Evolutionary conservation across 768 basidiomycete species (phyloP), one percentile per base, ranked within the genome.

Genomic region (Boletus pseudo-olivaceus): DNA sequence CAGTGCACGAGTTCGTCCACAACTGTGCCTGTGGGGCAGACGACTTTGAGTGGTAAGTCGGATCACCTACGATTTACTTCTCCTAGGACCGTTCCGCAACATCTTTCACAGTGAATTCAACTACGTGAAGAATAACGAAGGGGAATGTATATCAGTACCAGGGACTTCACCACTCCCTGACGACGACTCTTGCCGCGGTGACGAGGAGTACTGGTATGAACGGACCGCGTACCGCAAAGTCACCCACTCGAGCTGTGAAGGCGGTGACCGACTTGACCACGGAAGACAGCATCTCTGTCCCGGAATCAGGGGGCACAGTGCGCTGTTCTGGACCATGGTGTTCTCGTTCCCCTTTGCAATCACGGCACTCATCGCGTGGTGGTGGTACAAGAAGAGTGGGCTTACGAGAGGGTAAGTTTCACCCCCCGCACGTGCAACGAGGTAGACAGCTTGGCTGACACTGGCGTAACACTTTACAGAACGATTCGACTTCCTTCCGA

Each of bases 31-130:
- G 97, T 62, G 72, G 75, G 0, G 59, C 68, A 11, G 75, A 78
- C 0, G 97, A 99, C 73, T 98, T 98, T 67, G 97, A 99, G 75
- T 99, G 97, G 96, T 94, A 53, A 53, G 86, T 65, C 7, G 7
- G 14, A n/a, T 47, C 14, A 17, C 20, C 14, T 7, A 2, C 5
- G 8, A 37, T 23, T 8, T 17, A 2, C 19, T 33, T 29, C 7
- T n/a, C 5, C 23, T 26, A 17, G 35, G 27, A 17, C 11, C 26
- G 12, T 37, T 19, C 4, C 0, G 2, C 26, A 26, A 29, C 38
- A 8, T 47, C 26, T 43, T 40, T 23, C 23, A 17, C 44, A 98
- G 96, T 65, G 96, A 98, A 76, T 98, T 94, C 77, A 99, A 99
- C 70, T 76, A 94, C 63, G 77, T 79, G 55, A 87, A 85, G 53